Conservation (phyloP, 1,139 yeast species). For the Yamadazyma aaseri region DNA sequence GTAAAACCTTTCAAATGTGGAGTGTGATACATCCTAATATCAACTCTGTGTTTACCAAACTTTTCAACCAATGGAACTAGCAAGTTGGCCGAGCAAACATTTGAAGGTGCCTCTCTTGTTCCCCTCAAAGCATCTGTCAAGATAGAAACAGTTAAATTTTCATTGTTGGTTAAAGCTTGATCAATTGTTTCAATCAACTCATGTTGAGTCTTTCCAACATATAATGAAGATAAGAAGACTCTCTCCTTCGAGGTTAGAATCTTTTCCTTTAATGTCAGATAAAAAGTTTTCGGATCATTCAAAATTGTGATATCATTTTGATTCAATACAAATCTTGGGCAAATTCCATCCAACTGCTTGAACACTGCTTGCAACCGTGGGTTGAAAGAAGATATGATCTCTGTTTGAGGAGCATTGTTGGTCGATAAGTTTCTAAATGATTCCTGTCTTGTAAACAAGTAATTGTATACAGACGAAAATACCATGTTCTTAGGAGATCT, state of each 20-base stretch:
- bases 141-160: slow-evolving; percentile 64
- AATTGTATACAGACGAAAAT: slow-evolving; percentile 10
- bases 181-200: slow-evolving; percentile 67
- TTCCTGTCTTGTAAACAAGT: slow-evolving; percentile 10
- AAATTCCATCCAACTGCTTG: slow-evolving; percentile 60
- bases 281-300: slow-evolving; percentile 67
- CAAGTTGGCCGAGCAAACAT: slow-evolving; percentile 69
- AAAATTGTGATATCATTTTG: slow-evolving; percentile 65
- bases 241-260: slow-evolving; percentile 55
- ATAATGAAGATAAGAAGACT: slow-evolving; percentile 79
- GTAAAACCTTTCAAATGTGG: slow-evolving; percentile 77
- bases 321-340: slow-evolving; percentile 65
- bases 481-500: slow-evolving; percentile 3
- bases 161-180: slow-evolving; percentile 57
- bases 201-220: slow-evolving; percentile 78
- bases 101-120: slow-evolving; percentile 84
- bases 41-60: slow-evolving; percentile 69
- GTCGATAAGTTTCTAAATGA: slow-evolving; percentile 5
- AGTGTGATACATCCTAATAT: slow-evolving; percentile 83
- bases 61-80: slow-evolving; percentile 65
- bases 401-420: slow-evolving; percentile 8
- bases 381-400: slow-evolving; percentile 29
- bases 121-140: slow-evolving; percentile 89
- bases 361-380: slow-evolving; percentile 50
- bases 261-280: slow-evolving; percentile 55